phyloP scores from a whole-genome alignment of 768 basidiomycete species.

The Astraeus odoratus region DNA sequence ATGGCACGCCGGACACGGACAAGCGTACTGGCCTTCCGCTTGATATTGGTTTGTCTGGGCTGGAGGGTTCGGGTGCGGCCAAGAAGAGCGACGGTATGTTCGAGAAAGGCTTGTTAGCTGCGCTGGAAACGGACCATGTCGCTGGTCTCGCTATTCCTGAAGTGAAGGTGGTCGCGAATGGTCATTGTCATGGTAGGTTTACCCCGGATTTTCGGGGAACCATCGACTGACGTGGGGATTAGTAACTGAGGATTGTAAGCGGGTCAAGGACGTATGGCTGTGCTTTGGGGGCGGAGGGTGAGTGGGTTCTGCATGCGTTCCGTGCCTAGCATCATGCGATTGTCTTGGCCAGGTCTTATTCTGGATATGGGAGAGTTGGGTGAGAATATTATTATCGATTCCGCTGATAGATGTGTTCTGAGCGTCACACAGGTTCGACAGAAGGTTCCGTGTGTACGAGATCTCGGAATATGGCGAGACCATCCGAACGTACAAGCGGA shows the following conservation, averaged over 20 bases:
- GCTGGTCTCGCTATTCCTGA: slow-evolving; percentile 46
- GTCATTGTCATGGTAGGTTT: slow-evolving; percentile 76
- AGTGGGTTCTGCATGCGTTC: slow-evolving; percentile 17
- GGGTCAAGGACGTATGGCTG: slow-evolving; percentile 82
- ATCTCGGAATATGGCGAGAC: slow-evolving; percentile 89
- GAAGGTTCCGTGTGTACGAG: slow-evolving; percentile 84
- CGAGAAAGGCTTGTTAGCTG: slow-evolving; percentile 67
- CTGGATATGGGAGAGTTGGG: slow-evolving; percentile 77
- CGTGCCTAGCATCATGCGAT: not conserved
- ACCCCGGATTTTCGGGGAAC: not conserved
- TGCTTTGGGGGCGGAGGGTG: slow-evolving; percentile 87
- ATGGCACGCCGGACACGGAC: slow-evolving; percentile 60
- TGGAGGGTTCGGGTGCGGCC: slow-evolving; percentile 55
- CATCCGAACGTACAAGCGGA: slow-evolving; percentile 81
- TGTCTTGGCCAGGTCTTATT: slow-evolving; percentile 53
- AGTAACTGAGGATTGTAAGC: slow-evolving; percentile 87
- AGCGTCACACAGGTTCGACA: slow-evolving; percentile 58
- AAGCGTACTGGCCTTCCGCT: slow-evolving; percentile 51
- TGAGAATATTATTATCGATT: slow-evolving; percentile 27
- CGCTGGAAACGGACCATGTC: slow-evolving; percentile 62
- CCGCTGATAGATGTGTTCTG: slow-evolving; percentile 3
- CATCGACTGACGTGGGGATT: slow-evolving; percentile 9
- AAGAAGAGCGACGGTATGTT: slow-evolving; percentile 80
- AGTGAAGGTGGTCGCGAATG: slow-evolving; percentile 86
- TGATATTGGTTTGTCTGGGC: slow-evolving; percentile 59